Percentiles rank a stretch among this genome's conserved stretches.
Conservation (phyloP, 208 protist genomes). For the Trypanosoma lewisi region DNA sequence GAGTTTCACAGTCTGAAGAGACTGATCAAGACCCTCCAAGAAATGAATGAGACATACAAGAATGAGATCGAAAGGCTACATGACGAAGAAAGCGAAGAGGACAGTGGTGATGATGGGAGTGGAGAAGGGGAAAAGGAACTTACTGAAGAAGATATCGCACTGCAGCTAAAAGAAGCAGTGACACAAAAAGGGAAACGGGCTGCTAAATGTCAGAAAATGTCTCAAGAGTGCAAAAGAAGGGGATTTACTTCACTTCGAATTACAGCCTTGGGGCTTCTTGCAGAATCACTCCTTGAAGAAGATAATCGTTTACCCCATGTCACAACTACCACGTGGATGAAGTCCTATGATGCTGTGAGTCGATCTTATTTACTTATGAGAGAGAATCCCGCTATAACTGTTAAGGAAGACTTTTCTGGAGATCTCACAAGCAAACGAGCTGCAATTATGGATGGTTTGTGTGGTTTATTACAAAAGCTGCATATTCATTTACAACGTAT, state of each 20-base stretch:
- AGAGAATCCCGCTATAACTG: conserved; percentile 38
- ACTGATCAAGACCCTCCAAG: conserved; percentile 33
- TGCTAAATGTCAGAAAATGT: conserved; percentile 37
- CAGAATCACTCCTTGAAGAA: conserved; percentile 41
- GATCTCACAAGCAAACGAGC: conserved; percentile 31
- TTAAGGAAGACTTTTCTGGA: conserved; percentile 39
- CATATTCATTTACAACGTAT: conserved; percentile 50
- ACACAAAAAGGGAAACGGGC: conserved; percentile 40
- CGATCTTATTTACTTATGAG: conserved; percentile 39
- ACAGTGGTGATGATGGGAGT: conserved; percentile 26
- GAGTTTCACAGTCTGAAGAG: conserved; percentile 58
- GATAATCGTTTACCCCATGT: conserved; percentile 48
- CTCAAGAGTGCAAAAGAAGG: conserved; percentile 38
- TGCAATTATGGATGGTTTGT: conserved; percentile 49
- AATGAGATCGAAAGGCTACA: conserved; percentile 30
- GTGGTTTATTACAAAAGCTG: conserved; percentile 45
- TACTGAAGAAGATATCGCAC: conserved; percentile 25
- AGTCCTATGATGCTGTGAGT: conserved; percentile 33
- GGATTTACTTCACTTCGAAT: conserved; percentile 47
- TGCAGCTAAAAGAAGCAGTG: conserved; percentile 13
- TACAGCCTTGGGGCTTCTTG: conserved; percentile 49
- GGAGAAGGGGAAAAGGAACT: conserved; percentile 25
- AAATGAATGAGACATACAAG: conserved; percentile 37
- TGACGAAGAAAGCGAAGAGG: conserved; percentile 36
- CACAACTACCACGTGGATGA: conserved; percentile 47